Conservation (phyloP, 331 rosid genomes). For the Spiraea crenata region DNA sequence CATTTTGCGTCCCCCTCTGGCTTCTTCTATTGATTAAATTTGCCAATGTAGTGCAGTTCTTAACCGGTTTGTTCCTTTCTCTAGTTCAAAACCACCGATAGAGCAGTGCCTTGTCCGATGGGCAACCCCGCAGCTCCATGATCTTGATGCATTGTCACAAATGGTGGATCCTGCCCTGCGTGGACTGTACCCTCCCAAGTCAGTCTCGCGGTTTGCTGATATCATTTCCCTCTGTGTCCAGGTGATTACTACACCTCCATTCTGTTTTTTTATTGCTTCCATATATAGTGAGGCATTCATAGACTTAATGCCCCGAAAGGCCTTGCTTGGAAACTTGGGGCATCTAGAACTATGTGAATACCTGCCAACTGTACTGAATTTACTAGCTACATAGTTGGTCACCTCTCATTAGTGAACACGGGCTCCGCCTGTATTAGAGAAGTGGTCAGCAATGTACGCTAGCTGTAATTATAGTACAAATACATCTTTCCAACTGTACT, state of each 20-base stretch:
- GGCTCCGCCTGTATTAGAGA: no score
- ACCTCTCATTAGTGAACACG: no score
- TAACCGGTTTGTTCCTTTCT: slow-evolving; percentile 13
- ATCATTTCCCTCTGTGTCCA: slow-evolving; percentile 74
- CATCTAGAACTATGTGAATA: not conserved
- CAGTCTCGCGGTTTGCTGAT: slow-evolving; percentile 80
- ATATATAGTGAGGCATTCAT: not conserved
- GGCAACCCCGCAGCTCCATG: slow-evolving; percentile 84
- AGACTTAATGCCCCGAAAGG: not conserved
- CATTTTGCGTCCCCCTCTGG: slow-evolving; percentile 1
- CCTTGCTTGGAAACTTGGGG: not conserved
- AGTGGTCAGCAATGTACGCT: no score
- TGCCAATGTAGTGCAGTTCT: slow-evolving; percentile 9
- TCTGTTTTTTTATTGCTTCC: not conserved
- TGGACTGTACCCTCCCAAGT: slow-evolving; percentile 87
- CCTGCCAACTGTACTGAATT: not conserved
- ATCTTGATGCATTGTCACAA: slow-evolving; percentile 54
- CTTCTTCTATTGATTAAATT: not conserved
- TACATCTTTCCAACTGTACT: not conserved
- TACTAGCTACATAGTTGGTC: not conserved
- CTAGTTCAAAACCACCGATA: slow-evolving; percentile 53
- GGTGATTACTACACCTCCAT: slow-evolving; percentile 32
- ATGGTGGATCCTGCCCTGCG: slow-evolving; percentile 85
- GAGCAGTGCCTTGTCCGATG: slow-evolving; percentile 78
- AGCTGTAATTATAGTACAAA: not conserved